These are phyloP conservation scores for Linnemannia hyalina DNA, from an alignment of 192 early-diverging fungal species.

Conservation along the genomic window DNA sequence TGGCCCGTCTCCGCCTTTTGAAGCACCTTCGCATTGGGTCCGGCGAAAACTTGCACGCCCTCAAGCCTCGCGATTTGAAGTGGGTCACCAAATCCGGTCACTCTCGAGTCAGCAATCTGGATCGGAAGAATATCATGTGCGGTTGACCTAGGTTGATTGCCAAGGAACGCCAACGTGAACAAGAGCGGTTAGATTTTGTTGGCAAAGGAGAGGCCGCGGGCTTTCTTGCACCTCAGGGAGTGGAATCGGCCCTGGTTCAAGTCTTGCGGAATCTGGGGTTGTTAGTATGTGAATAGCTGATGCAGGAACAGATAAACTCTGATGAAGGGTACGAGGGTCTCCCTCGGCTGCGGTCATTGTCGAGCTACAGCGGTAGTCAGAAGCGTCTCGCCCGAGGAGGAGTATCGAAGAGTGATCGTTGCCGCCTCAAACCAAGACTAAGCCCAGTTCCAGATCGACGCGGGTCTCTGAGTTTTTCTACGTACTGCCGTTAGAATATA, in stretches of 20 bases:
- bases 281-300: neutral
- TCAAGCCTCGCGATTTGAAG: neutral
- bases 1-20: neutral
- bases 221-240: neutral
- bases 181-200: neutral
- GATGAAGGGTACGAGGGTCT: neutral
- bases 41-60: neutral
- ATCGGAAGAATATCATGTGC: neutral
- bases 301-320: neutral
- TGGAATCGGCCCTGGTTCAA: neutral
- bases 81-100: neutral
- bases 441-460: neutral
- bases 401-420: neutral
- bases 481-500: neutral
- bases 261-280: neutral
- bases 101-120: neutral
- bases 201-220: neutral
- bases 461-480: neutral
- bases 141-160: neutral
- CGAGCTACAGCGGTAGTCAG: neutral
- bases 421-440: neutral
- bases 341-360: neutral
- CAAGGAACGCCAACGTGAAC: neutral
- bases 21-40: neutral
- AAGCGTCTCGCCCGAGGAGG: neutral